A percentile compares a stretch with the other conserved stretches of the same genome.
phyloP scores from a whole-genome alignment of 1,284 basidiomycete species.

The Ceratobasidium sp. region DNA sequence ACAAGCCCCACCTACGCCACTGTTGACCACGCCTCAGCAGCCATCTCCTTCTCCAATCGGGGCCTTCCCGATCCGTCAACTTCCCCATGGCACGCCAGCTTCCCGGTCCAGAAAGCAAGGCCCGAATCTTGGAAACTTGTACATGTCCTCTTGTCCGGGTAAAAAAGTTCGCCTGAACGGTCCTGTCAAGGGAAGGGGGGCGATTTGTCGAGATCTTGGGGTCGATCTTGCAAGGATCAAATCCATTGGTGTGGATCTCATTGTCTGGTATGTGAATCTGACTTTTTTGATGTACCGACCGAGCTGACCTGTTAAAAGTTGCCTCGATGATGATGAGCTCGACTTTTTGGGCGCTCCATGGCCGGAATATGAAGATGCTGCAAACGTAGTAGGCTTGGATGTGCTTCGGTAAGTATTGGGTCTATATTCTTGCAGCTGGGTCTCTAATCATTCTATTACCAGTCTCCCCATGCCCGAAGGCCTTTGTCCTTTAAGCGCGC shows the following conservation, averaged over 20 bases:
- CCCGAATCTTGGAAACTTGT: constrained; percentile 77
- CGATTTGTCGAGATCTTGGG: constrained; percentile 83
- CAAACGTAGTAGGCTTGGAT: constrained; percentile 73
- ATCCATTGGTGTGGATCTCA: constrained; percentile 75
- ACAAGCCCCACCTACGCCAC: background rate
- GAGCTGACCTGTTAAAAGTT: constrained; percentile 58
- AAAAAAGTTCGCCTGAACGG: constrained; percentile 93
- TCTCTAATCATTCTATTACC: constrained; percentile 39
- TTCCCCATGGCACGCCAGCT: background rate
- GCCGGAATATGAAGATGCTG: constrained; percentile 73
- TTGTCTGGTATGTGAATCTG: constrained; percentile 72
- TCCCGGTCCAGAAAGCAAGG: background rate
- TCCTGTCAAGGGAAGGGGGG: constrained; percentile 79
- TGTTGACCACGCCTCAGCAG: constrained; percentile 24
- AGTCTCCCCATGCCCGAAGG: constrained; percentile 93
- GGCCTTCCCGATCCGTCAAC: background rate
- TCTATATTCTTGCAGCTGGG: background rate
- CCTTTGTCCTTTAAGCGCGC: constrained; percentile 74
- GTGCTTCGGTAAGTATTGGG: constrained; percentile 62
- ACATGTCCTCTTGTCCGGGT: constrained; percentile 92
- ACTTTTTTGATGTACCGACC: background rate
- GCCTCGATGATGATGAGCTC: constrained; percentile 88
- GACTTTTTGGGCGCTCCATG: constrained; percentile 84
- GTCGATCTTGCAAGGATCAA: constrained; percentile 82
- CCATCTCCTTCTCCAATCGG: constrained; percentile 40